Conservation (phyloP, 106 monocot species). For the Dactylorhiza incarnata region DNA sequence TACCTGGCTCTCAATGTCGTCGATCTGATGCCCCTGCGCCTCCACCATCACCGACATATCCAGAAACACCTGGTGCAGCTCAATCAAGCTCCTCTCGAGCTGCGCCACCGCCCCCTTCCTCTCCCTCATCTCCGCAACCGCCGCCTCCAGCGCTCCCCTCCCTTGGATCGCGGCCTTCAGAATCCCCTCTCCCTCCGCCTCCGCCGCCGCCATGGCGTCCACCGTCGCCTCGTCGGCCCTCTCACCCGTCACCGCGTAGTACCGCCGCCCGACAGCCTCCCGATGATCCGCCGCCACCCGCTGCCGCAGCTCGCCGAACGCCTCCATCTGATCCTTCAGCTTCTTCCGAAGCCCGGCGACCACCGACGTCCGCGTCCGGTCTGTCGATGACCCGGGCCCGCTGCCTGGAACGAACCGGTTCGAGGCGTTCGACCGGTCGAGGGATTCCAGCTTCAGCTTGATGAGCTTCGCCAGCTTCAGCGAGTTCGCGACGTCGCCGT, state of each 20-base stretch:
- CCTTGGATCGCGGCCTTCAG: constrained; percentile 31
- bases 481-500: constrained; percentile 27
- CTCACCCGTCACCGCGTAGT: constrained; percentile 42
- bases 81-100: constrained; percentile 30
- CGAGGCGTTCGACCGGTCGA: constrained; percentile 35
- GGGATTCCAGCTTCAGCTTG: constrained; percentile 36
- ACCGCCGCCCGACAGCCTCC: constrained; percentile 33
- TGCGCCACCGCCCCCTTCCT: constrained; percentile 37
- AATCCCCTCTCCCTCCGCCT: constrained; percentile 30
- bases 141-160: constrained; percentile 40
- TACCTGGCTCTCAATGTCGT: constrained; percentile 47
- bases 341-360: constrained; percentile 34
- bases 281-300: constrained; percentile 22
- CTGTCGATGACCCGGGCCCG: constrained; percentile 35
- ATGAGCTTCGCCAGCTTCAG: constrained; percentile 32
- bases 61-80: constrained; percentile 15
- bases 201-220: constrained; percentile 26
- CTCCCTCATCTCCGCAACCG: constrained; percentile 43
- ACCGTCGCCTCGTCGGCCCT: constrained; percentile 39
- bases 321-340: constrained; percentile 36
- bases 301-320: constrained; percentile 24
- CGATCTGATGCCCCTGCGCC: constrained; percentile 41
- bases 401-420: constrained; percentile 28
- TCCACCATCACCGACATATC: constrained; percentile 35
- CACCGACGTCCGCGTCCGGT: constrained; percentile 37